A percentile compares a stretch with the other conserved stretches of the same genome.
Conservation (phyloP, 2,329 filamentous ascomycete species). For the Clarireedia homoeocarpa region DNA sequence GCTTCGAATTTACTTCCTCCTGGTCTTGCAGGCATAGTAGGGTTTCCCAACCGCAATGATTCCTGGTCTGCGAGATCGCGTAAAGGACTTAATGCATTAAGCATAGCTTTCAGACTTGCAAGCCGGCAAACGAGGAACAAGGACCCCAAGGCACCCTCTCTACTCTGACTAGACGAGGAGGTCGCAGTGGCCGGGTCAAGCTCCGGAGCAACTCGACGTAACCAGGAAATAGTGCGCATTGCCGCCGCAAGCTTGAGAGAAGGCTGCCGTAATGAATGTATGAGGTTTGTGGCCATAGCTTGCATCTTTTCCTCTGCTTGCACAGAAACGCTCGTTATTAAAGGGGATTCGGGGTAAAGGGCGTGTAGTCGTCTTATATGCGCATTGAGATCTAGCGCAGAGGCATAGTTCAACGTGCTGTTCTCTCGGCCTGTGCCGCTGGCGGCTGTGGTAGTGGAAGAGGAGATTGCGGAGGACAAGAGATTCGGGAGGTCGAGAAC, state of each 20-base stretch:
- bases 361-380: constrained; percentile 82
- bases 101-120: constrained; percentile 67
- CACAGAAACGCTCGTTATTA: constrained; percentile 63
- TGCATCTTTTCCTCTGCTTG: constrained; percentile 86
- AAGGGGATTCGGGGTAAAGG: constrained; percentile 69
- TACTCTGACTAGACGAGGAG: constrained; percentile 20
- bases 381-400: constrained; percentile 84
- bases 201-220: constrained; percentile 80
- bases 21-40: constrained; percentile 12
- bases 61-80: constrained; percentile 88
- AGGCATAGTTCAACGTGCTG: constrained; percentile 67
- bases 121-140: constrained; percentile 84
- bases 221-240: constrained; percentile 84
- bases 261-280: constrained; percentile 67
- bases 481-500: constrained; percentile 84
- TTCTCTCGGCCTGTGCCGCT: constrained; percentile 32
- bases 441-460: constrained; percentile 33
- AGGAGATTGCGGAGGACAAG: constrained; percentile 69
- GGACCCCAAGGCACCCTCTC: constrained; percentile 67
- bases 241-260: constrained; percentile 82
- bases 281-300: constrained; percentile 77
- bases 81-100: constrained; percentile 77
- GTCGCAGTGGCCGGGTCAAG: constrained; percentile 42
- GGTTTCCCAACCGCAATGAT: constrained; percentile 37
- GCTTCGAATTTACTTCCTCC: constrained; percentile 44